phyloP scores from a whole-genome alignment of 176 grass and related monocot species.

The Miscanthus lutarioriparius region DNA sequence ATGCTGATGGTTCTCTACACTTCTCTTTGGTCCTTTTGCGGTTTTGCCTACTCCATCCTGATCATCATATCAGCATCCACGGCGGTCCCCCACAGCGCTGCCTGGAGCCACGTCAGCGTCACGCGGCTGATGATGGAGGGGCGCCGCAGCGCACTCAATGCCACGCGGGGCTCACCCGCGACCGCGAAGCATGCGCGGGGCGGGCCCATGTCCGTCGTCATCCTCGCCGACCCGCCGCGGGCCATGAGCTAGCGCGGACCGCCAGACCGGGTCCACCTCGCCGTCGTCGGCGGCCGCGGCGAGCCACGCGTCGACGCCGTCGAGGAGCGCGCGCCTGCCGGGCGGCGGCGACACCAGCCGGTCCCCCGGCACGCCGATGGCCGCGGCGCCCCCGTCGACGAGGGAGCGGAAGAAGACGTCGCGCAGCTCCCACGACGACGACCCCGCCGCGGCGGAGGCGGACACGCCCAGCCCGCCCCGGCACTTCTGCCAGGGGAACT shows the following conservation, averaged over 20 bases:
- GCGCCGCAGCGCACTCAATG: slow-evolving; percentile 3
- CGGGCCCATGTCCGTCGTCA: not conserved
- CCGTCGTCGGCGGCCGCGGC: slow-evolving; percentile 41
- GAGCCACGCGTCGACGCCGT: slow-evolving; percentile 63
- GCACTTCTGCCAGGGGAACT: slow-evolving; percentile 63
- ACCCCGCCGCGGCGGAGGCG: not conserved
- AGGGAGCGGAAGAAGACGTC: slow-evolving; percentile 88
- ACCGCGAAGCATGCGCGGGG: not conserved
- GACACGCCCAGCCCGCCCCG: slow-evolving; percentile 30
- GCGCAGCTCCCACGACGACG: slow-evolving; percentile 48
- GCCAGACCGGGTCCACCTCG: slow-evolving; percentile 68
- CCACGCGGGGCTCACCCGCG: not conserved
- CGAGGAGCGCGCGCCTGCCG: slow-evolving; percentile 45
- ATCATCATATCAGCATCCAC: slow-evolving; percentile 22
- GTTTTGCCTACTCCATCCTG: not conserved
- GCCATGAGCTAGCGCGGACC: slow-evolving; percentile 41
- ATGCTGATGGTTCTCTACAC: not conserved
- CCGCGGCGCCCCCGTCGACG: slow-evolving; percentile 51
- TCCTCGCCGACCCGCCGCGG: not conserved
- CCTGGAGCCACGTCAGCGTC: slow-evolving; percentile 22
- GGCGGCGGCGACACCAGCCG: slow-evolving; percentile 49
- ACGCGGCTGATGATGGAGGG: not conserved
- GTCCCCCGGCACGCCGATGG: slow-evolving; percentile 62
- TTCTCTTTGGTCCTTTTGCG: not conserved
- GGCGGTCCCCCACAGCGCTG: not conserved